Base-by-base conservation (phyloP, 768 basidiomycete species). In the Lactarius sanguifluus region DNA sequence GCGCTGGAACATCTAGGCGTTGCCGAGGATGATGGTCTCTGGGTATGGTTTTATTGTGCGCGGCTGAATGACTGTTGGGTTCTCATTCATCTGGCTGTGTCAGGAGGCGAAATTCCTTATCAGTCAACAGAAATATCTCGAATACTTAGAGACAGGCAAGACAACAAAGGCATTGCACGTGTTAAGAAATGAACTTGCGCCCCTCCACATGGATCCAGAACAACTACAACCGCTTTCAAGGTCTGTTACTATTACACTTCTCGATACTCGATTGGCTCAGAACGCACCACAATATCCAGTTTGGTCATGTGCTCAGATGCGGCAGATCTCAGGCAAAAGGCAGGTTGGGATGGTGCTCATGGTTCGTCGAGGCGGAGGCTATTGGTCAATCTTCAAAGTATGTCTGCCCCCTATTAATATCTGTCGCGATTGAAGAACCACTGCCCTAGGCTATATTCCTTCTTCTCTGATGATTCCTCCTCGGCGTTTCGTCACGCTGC, bases 91-190 rank as follows among this genome's bases (percentile, higher is more conserved):
- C 61, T 61, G 38, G 45, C n/a, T 58, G 15, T 32, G 50, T 61
- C 64, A 96, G 90, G 87, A 91, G 72, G 89, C 91, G 25, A 86
- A 81, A 67, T 97, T 96, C 77, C 80, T 96, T 67, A 92, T 99
- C 70, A 89, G 88, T 67, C 89, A 91, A 77, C 97, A 99, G 83
- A 96, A 97, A 79, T 99, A 97, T 77, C 82, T 98, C 50, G 97
- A 99, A 74, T 81, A 92, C 23, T 81, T 99, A 59, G 96, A 98
- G 73, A 83, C 85, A 5, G 85, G 84, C 72, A 87, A 88, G 78
- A 90, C 87, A 2, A 91, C 91, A 55, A 82, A 84, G 67, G 97
- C 97, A 16, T 78, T 99, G 47, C 84, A 89, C 62, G 91, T 96
- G 9, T 79, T 99, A 58, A 86, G 97, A 57, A 87, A 89, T 68